Base-by-base conservation (phyloP, 306 rosid species). In the Chamaecrista fasciculata region DNA sequence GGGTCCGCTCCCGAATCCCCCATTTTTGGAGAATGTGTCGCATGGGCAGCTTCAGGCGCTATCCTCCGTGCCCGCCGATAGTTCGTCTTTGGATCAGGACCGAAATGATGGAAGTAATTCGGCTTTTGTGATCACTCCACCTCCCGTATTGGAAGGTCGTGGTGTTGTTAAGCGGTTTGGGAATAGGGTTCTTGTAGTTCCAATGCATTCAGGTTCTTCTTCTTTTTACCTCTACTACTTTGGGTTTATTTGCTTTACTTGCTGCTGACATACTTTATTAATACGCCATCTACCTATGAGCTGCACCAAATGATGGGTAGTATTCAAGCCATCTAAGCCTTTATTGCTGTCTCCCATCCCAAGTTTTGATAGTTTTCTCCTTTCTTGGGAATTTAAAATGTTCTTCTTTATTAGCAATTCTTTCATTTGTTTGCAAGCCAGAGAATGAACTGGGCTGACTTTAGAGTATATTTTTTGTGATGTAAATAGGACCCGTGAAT, bases 1-100 rank as follows among this genome's bases (percentile, higher is more conserved):
- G 81, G 80, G 65, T n/a, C 85, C 76, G 68, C 20, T 75, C 7
- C 80, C 71, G 46, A 77, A 46, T 50, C 20, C 84, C 49, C 78
- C 83, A 66, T 12, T 80, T 66, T 58, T 95, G 64, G 99, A 95
- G 79, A 95, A 91, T 79, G 84, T 91, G 19, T 95, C 99, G 1
- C 79, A 89, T 7, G 97, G 99, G 4, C 99, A 95, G 91, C 99
- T 91, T 26, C 99, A 95, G 86, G 92, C 96, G 1, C 75, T 95
- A 6, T 91, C 99, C 3, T 56, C 86, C 3, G 84, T 91, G 67
- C 92, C 99, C 0, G 81, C 92, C 0, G 95, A 91, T 76, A 40
- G 83, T 49, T 70, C 87, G 10, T 72, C 82, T 18, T 76, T 95
- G 79, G 97, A 95, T 80, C 95, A 83, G 64, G 94, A 89, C 71